phyloP scores from a whole-genome alignment of 345 rosid species.

The Eucalyptus brandiana region DNA sequence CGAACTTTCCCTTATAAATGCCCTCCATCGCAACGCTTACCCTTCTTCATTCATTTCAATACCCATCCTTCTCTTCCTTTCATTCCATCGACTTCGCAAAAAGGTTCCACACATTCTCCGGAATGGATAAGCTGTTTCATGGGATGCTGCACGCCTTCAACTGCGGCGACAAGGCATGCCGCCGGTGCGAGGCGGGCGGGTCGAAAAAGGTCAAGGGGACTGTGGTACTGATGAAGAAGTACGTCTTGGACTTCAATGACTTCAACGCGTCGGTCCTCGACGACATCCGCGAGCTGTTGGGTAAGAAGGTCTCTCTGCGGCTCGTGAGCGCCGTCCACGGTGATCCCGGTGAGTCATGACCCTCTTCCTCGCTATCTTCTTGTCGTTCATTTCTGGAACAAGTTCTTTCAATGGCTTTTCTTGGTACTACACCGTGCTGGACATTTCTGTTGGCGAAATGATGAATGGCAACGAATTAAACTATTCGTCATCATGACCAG shows the following conservation, averaged over 20 bases:
- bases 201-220: constrained; percentile 16
- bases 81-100: neutral
- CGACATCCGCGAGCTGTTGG: constrained; percentile 46
- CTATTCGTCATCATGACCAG: neutral
- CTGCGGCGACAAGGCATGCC: neutral
- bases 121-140: neutral
- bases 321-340: constrained; percentile 51
- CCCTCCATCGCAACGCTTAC: neutral
- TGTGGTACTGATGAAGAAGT: constrained; percentile 81
- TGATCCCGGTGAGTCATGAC: constrained; percentile 16
- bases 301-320: constrained; percentile 50
- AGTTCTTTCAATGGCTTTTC: neutral
- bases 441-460: neutral
- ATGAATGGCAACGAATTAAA: neutral
- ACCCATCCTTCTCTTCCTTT: neutral
- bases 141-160: neutral
- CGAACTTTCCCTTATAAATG: neutral
- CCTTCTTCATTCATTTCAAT: neutral
- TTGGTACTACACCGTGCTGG: neutral
- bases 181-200: neutral
- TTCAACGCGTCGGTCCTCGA: constrained; percentile 54
- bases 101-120: neutral
- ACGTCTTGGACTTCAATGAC: constrained; percentile 78
- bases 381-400: neutral
- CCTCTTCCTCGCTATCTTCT: neutral